A percentile compares a stretch with the other conserved stretches of the same genome.
These are phyloP conservation scores for Cercophora samala DNA, from an alignment of 495 filamentous ascomycete species.

Conservation along the genomic window DNA sequence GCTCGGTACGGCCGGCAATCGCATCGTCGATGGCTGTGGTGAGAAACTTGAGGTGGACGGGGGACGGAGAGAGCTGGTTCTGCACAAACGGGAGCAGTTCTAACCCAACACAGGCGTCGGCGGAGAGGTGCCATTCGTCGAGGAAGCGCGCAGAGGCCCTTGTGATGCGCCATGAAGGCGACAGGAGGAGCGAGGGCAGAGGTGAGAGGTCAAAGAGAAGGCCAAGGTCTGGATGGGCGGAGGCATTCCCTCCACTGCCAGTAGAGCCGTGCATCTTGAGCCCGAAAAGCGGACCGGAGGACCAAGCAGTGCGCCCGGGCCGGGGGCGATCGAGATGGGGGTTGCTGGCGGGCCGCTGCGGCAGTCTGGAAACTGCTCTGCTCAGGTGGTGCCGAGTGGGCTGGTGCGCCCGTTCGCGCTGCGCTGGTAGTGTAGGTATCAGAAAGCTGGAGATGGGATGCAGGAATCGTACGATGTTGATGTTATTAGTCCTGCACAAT, in stretches of 20 bases:
- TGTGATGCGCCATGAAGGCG: conserved; percentile 44
- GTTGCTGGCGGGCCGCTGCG: background rate
- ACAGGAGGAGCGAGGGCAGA: conserved; percentile 49
- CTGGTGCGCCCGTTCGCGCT: background rate
- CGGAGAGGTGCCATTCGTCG: conserved; percentile 33
- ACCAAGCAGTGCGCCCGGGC: background rate
- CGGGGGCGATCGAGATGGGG: too few relatives aligned
- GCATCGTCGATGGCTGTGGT: conserved; percentile 47
- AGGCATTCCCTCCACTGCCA: background rate
- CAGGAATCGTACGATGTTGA: conserved; percentile 6
- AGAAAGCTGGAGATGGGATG: background rate
- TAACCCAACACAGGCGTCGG: conserved; percentile 41
- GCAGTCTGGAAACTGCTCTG: conserved; percentile 1
- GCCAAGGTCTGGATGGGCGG: conserved; percentile 15
- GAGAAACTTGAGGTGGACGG: conserved; percentile 36
- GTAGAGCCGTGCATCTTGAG: background rate
- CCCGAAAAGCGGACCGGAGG: background rate
- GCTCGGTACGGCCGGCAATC: conserved; percentile 36
- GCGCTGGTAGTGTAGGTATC: too few relatives aligned
- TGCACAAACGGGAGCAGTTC: conserved; percentile 45
- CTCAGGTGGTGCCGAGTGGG: background rate
- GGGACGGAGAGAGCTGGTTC: conserved; percentile 33
- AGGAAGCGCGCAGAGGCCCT: conserved; percentile 52
- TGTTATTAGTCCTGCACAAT: background rate
- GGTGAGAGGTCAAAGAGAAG: conserved; percentile 48